phyloP scores from a whole-genome alignment of 2,329 filamentous ascomycete genomes.

The Grosmannia serpens region DNA sequence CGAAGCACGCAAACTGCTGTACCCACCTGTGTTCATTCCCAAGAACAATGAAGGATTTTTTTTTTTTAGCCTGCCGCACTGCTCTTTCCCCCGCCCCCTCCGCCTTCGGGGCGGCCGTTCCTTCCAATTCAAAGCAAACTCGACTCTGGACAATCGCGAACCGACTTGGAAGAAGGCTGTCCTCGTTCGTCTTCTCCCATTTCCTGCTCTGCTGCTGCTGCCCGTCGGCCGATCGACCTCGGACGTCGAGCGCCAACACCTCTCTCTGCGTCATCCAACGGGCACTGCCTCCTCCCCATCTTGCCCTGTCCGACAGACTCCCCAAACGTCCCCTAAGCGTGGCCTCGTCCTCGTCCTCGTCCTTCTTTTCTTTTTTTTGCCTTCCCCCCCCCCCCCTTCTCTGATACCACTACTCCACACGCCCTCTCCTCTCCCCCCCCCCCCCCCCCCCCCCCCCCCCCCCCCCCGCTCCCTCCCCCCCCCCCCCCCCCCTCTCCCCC shows the following conservation, averaged over 20 bases:
- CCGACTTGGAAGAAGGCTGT: conserved; percentile 6
- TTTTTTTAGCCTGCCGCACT: conserved; percentile 4
- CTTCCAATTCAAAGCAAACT: conserved; percentile 6
- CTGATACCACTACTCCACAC: background rate
- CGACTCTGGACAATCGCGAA: conserved; percentile 6
- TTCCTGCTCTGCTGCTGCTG: background rate
- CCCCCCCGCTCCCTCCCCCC: too few relatives aligned
- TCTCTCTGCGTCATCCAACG: too few relatives aligned
- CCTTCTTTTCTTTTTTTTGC: background rate
- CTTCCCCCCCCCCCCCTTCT: background rate
- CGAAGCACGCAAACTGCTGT: background rate
- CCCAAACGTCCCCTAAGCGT: too few relatives aligned
- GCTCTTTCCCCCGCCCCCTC: conserved; percentile 13
- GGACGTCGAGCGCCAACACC: too few relatives aligned
- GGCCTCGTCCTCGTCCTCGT: background rate
- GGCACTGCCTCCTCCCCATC: too few relatives aligned
- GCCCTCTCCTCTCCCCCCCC: too few relatives aligned
- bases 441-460: too few relatives aligned
- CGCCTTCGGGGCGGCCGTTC: conserved; percentile 10
- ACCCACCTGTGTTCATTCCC: background rate
- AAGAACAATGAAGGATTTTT: background rate
- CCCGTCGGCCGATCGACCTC: background rate
- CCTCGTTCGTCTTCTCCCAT: conserved; percentile 3
- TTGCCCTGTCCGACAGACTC: too few relatives aligned
- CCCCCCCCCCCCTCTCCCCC: too few relatives aligned